phyloP scores from a whole-genome alignment of 805 yeast species.

The Scheffersomyces coipomensis region DNA sequence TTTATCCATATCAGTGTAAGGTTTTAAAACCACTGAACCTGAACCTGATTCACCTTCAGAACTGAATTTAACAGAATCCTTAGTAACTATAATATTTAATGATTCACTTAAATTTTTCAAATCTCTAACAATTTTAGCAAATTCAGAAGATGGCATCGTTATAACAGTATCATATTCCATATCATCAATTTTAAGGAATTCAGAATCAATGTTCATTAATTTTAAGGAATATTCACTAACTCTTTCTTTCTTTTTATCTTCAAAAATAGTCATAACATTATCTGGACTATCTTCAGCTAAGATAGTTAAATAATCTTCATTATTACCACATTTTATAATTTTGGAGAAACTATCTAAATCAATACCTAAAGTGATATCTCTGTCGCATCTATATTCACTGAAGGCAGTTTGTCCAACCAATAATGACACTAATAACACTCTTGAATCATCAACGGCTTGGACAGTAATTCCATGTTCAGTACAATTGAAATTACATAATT shows the following conservation, averaged over 20 bases:
- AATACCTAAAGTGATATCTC: conserved; percentile 86
- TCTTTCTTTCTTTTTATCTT: conserved; percentile 87
- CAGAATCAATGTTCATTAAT: conserved; percentile 95
- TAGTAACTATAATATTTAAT: conserved; percentile 79
- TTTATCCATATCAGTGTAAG: conserved; percentile 75
- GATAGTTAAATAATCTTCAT: conserved; percentile 82
- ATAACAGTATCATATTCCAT: conserved; percentile 86
- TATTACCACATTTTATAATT: conserved; percentile 87
- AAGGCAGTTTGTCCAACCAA: conserved; percentile 87
- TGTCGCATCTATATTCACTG: conserved; percentile 91
- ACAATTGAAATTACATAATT: conserved; percentile 94
- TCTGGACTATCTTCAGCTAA: conserved; percentile 90
- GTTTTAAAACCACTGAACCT: conserved; percentile 84
- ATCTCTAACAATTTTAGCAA: conserved; percentile 87
- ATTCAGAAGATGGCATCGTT: conserved; percentile 84
- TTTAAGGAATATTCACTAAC: conserved; percentile 89
- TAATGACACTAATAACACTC: conserved; percentile 87
- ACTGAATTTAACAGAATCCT: conserved; percentile 85
- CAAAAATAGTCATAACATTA: conserved; percentile 75
- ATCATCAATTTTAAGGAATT: conserved; percentile 89
- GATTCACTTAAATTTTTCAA: conserved; percentile 85
- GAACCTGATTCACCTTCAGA: conserved; percentile 91
- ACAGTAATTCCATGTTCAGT: conserved; percentile 92
- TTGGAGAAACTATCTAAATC: conserved; percentile 86
- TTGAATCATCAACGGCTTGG: conserved; percentile 96